Evolutionary conservation across 768 basidiomycete species (phyloP).

Genomic region (Cystobasidium tubakii): DNA sequence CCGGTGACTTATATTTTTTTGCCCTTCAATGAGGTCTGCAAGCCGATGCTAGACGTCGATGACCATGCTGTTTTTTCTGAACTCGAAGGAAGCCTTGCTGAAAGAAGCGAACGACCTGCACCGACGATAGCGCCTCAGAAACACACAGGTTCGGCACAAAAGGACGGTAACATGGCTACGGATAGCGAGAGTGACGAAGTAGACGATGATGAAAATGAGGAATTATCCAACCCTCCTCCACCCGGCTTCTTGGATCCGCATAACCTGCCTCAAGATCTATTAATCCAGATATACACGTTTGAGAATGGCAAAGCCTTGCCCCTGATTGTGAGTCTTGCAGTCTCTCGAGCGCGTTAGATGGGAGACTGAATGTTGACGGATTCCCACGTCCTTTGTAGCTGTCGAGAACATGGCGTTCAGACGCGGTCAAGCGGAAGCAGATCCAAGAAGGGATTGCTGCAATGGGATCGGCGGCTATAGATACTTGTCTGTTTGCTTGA

Average conservation of each 20-base stretch:
- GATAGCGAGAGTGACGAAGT: conserved; percentile 22
- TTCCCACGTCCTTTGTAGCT: background rate
- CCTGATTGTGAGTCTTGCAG: background rate
- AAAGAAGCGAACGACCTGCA: background rate
- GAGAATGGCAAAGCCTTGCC: conserved; percentile 9
- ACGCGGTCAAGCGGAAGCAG: background rate
- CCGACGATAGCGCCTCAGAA: background rate
- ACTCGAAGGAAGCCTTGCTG: background rate
- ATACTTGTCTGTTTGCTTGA: conserved; percentile 19
- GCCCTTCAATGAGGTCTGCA: conserved; percentile 58
- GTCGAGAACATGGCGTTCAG: background rate
- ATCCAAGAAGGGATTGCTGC: conserved; percentile 19
- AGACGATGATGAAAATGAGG: conserved; percentile 19
- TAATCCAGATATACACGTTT: background rate
- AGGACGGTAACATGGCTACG: background rate
- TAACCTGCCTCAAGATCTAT: conserved; percentile 10
- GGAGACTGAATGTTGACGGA: background rate
- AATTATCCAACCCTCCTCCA: conserved; percentile 16
- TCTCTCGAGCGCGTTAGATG: background rate
- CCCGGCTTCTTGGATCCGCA: conserved; percentile 31
- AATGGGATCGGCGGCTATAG: conserved; percentile 14
- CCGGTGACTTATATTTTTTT: conserved; percentile 77
- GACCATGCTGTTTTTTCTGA: conserved; percentile 65
- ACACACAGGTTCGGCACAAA: background rate
- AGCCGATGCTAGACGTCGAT: conserved; percentile 60